Evolutionary conservation across 768 basidiomycete genomes (phyloP).

Genomic region (Suillus discolor): DNA sequence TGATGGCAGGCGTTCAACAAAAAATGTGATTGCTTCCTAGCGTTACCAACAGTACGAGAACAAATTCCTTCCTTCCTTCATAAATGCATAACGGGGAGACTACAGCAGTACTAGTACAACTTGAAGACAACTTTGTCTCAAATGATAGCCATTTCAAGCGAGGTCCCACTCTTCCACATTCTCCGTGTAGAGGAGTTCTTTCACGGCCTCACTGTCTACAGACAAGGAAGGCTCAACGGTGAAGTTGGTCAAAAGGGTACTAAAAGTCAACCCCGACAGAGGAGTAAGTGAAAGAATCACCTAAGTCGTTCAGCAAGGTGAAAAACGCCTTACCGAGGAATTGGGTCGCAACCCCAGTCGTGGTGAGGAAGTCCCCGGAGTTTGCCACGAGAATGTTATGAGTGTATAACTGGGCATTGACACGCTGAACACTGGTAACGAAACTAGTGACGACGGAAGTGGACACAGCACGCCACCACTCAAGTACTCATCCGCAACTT

Average conservation of each 20-base stretch:
- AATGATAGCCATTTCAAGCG: not conserved
- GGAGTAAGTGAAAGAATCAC: not conserved
- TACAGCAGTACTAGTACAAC: too few relatives aligned
- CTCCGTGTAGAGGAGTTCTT: not conserved
- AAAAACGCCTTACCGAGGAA: not conserved
- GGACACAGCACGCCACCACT: slow-evolving; percentile 27
- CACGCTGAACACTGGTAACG: not conserved
- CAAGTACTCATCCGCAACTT: slow-evolving; percentile 20
- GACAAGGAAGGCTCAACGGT: not conserved
- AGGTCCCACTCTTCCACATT: not conserved
- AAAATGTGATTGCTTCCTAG: too few relatives aligned
- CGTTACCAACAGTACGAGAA: too few relatives aligned
- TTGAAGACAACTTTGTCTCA: not conserved
- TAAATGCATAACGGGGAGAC: too few relatives aligned
- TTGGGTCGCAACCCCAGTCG: not conserved
- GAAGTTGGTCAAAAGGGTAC: not conserved
- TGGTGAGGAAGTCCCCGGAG: too few relatives aligned
- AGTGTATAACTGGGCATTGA: not conserved
- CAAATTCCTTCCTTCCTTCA: too few relatives aligned
- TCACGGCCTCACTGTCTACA: not conserved
- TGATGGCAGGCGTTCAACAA: too few relatives aligned
- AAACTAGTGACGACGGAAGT: not conserved
- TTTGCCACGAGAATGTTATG: not conserved
- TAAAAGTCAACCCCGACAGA: not conserved
- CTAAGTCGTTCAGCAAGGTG: not conserved